phyloP scores from a whole-genome alignment of 495 filamentous ascomycete genomes.

The Penicillium malachiteum region DNA sequence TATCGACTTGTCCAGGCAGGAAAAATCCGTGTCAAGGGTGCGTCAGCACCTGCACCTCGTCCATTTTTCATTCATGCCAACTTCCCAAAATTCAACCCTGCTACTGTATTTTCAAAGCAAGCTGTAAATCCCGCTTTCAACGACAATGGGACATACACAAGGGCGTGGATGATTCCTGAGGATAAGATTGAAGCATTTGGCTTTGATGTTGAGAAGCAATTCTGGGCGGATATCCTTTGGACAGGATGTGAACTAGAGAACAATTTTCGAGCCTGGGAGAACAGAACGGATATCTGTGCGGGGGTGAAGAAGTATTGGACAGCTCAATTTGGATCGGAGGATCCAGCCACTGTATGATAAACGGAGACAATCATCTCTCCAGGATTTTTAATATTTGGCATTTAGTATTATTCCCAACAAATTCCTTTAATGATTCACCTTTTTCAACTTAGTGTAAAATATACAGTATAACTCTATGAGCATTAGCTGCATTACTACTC shows the following conservation, averaged over 20 bases:
- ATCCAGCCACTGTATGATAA: not conserved
- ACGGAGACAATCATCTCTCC: not conserved
- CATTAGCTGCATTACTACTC: too few relatives aligned
- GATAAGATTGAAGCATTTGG: conserved; percentile 37
- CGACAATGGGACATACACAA: conserved; percentile 36
- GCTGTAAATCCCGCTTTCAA: conserved; percentile 33
- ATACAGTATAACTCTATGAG: too few relatives aligned
- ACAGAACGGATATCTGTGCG: conserved; percentile 25
- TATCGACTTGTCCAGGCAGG: conserved; percentile 26
- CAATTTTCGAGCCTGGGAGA: conserved; percentile 34
- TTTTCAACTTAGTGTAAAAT: too few relatives aligned
- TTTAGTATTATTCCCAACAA: too few relatives aligned
- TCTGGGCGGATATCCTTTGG: conserved; percentile 48
- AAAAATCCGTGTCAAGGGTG: conserved; percentile 19
- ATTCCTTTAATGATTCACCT: too few relatives aligned
- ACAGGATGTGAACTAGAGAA: conserved; percentile 43
- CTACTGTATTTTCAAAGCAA: conserved; percentile 39
- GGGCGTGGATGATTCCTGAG: conserved; percentile 20
- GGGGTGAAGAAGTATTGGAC: conserved; percentile 1
- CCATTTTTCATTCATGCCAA: conserved; percentile 46
- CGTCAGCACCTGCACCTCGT: conserved; percentile 18
- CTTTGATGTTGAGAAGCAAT: conserved; percentile 45
- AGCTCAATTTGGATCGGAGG: not conserved
- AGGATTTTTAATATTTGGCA: not conserved
- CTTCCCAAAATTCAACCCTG: conserved; percentile 51